phyloP scores from a whole-genome alignment of 768 basidiomycete genomes.

The Leucogyrophana mollusca region DNA sequence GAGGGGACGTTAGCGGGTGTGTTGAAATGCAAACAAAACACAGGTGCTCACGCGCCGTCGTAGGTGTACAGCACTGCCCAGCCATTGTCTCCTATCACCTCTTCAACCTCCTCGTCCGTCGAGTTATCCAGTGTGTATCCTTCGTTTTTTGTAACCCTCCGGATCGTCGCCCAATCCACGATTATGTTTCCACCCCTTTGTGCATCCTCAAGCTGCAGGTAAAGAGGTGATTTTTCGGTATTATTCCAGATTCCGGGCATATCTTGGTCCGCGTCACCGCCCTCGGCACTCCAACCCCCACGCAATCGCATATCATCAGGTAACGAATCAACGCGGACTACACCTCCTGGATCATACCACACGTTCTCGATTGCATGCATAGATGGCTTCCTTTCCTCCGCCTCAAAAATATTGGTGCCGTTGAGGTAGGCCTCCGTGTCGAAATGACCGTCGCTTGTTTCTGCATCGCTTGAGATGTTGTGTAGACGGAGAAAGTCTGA shows the following conservation, averaged over 20 bases:
- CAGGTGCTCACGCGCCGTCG: slow-evolving; percentile 34
- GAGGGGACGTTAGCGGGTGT: not conserved
- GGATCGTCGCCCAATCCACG: slow-evolving; percentile 23
- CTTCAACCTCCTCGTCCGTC: slow-evolving; percentile 27
- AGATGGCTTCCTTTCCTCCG: slow-evolving; percentile 15
- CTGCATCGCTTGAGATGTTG: slow-evolving; percentile 27
- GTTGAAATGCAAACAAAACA: not conserved
- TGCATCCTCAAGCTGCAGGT: slow-evolving; percentile 15
- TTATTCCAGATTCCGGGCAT: slow-evolving; percentile 19
- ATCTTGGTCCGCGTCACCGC: slow-evolving; percentile 13
- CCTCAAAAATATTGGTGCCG: slow-evolving; percentile 11
- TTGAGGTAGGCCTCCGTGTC: slow-evolving; percentile 32
- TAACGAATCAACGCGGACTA: slow-evolving; percentile 37
- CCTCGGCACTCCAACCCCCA: slow-evolving; percentile 25
- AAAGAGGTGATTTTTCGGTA: slow-evolving; percentile 13
- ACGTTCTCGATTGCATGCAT: slow-evolving; percentile 35
- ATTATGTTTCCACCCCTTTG: slow-evolving; percentile 12
- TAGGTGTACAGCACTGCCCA: slow-evolving; percentile 42
- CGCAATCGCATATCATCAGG: slow-evolving; percentile 30
- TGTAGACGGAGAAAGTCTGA: slow-evolving; percentile 44
- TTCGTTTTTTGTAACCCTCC: slow-evolving; percentile 18
- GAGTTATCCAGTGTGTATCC: slow-evolving; percentile 17
- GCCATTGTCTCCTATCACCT: slow-evolving; percentile 35
- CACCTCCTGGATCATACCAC: slow-evolving; percentile 34
- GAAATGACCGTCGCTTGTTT: slow-evolving; percentile 40